A percentile compares a stretch with the other conserved stretches of the same genome.
These are phyloP conservation scores for Ophiostoma ulmi DNA, from an alignment of 2,329 filamentous ascomycete genomes.

Conservation along the genomic window DNA sequence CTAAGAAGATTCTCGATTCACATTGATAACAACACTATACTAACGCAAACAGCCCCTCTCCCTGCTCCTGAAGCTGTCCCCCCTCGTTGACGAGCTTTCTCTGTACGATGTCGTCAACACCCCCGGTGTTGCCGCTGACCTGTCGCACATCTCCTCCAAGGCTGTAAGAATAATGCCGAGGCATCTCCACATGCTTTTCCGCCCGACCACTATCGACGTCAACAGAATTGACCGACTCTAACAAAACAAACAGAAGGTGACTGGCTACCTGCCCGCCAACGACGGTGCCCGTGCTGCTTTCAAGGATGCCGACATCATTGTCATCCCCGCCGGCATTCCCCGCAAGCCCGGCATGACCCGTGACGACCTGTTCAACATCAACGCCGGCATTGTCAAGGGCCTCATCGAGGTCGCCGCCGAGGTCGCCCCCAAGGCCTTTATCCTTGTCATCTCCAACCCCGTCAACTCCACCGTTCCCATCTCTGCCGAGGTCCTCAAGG, in stretches of 20 bases:
- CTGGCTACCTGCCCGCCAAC: slow-evolving; percentile 80
- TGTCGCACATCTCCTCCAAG: slow-evolving; percentile 92
- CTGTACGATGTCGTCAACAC: slow-evolving; percentile 99
- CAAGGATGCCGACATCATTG: slow-evolving; percentile 88
- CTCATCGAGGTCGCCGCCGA: slow-evolving; percentile 85
- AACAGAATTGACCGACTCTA: neutral
- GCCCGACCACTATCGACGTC: neutral
- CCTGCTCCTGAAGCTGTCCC: slow-evolving; percentile 86
- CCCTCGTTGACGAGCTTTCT: slow-evolving; percentile 83
- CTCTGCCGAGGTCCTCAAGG: slow-evolving; percentile 93
- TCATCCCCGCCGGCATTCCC: slow-evolving; percentile 97
- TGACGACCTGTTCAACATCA: slow-evolving; percentile 99
- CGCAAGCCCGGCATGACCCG: slow-evolving; percentile 99
- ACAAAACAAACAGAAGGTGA: slow-evolving; percentile 61
- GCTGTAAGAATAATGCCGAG: slow-evolving; percentile 51
- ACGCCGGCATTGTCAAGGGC: slow-evolving; percentile 94
- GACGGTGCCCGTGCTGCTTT: slow-evolving; percentile 82
- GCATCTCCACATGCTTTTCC: slow-evolving; percentile 3
- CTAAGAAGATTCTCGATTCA: neutral
- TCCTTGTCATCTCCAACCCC: slow-evolving; percentile 97
- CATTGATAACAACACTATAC: neutral
- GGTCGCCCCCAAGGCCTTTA: slow-evolving; percentile 84
- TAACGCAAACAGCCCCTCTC: slow-evolving; percentile 68
- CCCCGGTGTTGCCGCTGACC: slow-evolving; percentile 88
- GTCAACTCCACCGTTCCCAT: slow-evolving; percentile 99